Base-by-base conservation (phyloP, 257 asterid species). In the Hygrophila difformis region DNA sequence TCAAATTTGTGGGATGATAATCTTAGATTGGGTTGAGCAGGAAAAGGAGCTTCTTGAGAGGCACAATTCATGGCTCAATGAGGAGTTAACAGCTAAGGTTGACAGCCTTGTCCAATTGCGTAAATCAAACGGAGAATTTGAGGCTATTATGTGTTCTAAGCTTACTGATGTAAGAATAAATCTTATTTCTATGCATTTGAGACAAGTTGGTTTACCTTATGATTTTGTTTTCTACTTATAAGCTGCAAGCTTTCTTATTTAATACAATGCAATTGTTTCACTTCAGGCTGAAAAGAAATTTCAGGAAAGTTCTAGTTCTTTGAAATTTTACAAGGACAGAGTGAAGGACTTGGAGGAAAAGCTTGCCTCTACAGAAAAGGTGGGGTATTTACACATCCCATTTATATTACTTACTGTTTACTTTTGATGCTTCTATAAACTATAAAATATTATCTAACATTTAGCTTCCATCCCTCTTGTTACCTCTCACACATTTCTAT, bases 21-120 rank as follows among this genome's bases (percentile, higher is more conserved):
- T n/a, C n/a, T n/a, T n/a, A n/a, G n/a, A n/a, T n/a, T n/a, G n/a
- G 44, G 29, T 42, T 18, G 69, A 54, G 73, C 79, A 87, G 96
- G 96, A 82, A 72, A 91, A 91, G 62, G 98, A 91, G 76, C 86
- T 91, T 40, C 60, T 91, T 48, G 94, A 80, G 79, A 74, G 93
- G 77, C 96, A 91, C 60, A 80, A 86, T 49, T 51, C 78, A 18
- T 86, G 96, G 96, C 93, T 86, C 41, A 86, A 91, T 72, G 96
- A 82, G 28, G 98, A 86, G 75, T 69, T 91, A 47, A 73, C 74
- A 1, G 23, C 72, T 15, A 82, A 82, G 72, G 71, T 80, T 57
- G 72, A 82, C 68, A 62, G 53, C 52, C 64, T 78, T 43, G 66
- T 82, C 55, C 78, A 74, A 55, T 64, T 82, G 60, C 93, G 95